Percentiles rank a stretch among this genome's conserved stretches.
These are phyloP conservation scores for Raphanus hybrid DNA, from an alignment of 441 rosid species.

Conservation along the genomic window DNA sequence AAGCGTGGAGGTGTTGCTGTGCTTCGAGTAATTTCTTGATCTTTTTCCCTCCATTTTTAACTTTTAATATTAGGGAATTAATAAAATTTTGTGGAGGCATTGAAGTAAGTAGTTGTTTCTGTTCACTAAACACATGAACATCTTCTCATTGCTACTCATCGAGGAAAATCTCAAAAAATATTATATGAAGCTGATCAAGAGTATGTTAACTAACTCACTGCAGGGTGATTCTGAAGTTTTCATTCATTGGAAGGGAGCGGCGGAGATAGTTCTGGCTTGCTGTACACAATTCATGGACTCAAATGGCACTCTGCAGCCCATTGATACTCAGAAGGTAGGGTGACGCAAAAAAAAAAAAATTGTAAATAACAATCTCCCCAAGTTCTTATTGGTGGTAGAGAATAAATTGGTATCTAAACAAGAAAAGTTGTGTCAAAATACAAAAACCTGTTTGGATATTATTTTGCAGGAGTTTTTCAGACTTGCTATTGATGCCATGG, in stretches of 20 bases:
- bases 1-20: constrained; percentile 99
- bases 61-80: no score
- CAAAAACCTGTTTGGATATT: constrained; percentile 20
- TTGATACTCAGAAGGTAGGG: constrained; percentile 70
- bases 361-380: not conserved
- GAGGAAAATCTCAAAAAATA: no score
- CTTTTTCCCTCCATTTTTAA: no score
- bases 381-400: no score
- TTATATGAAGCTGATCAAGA: constrained; percentile 16
- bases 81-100: no score
- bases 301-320: constrained; percentile 62
- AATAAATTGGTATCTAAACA: not conserved
- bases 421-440: not conserved
- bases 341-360: not conserved
- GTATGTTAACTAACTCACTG: constrained; percentile 24
- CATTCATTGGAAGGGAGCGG: constrained; percentile 99
- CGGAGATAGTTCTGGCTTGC: constrained; percentile 89
- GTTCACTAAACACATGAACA: no score
- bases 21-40: constrained; percentile 57
- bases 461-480: constrained; percentile 68
- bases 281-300: constrained; percentile 78
- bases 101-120: no score
- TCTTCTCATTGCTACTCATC: no score
- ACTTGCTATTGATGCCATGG: constrained; percentile 85
- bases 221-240: constrained; percentile 84